Conservation (phyloP, 2,329 filamentous ascomycete genomes). For the Claviceps arundinis region DNA sequence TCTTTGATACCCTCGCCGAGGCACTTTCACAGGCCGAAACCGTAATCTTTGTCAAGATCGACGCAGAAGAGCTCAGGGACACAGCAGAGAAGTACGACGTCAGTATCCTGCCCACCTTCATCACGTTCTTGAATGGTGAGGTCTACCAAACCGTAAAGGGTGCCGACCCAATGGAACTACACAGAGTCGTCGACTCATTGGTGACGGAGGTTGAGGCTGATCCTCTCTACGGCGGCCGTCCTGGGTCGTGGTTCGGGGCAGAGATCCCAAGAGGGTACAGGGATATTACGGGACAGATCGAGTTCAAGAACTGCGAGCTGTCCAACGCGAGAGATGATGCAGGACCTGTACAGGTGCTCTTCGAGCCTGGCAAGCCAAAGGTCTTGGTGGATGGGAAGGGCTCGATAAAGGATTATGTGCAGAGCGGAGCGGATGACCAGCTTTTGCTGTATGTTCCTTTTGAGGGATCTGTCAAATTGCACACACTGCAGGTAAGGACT, state of each 20-base stretch:
- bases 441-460: slow-evolving; percentile 88
- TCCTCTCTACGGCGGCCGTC: slow-evolving; percentile 16
- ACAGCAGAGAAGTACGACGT: slow-evolving; percentile 63
- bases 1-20: slow-evolving; percentile 64
- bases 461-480: slow-evolving; percentile 75
- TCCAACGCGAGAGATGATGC: slow-evolving; percentile 73
- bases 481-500: slow-evolving; percentile 52
- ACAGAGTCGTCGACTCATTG: slow-evolving; percentile 57
- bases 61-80: slow-evolving; percentile 64
- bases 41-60: slow-evolving; percentile 78
- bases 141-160: slow-evolving; percentile 58
- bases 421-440: slow-evolving; percentile 96
- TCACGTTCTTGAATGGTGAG: slow-evolving; percentile 66
- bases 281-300: slow-evolving; percentile 73
- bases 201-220: slow-evolving; percentile 44
- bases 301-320: slow-evolving; percentile 68
- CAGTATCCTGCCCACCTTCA: slow-evolving; percentile 76
- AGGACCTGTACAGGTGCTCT: slow-evolving; percentile 59
- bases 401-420: slow-evolving; percentile 64
- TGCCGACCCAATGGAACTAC: slow-evolving; percentile 58
- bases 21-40: slow-evolving; percentile 57
- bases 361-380: slow-evolving; percentile 55
- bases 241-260: slow-evolving; percentile 56
- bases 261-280: slow-evolving; percentile 65
- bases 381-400: slow-evolving; percentile 43